Percentiles rank a stretch among this genome's conserved stretches.
Conservation (phyloP, 805 yeast genomes). For the Torulaspora gathmanii region DNA sequence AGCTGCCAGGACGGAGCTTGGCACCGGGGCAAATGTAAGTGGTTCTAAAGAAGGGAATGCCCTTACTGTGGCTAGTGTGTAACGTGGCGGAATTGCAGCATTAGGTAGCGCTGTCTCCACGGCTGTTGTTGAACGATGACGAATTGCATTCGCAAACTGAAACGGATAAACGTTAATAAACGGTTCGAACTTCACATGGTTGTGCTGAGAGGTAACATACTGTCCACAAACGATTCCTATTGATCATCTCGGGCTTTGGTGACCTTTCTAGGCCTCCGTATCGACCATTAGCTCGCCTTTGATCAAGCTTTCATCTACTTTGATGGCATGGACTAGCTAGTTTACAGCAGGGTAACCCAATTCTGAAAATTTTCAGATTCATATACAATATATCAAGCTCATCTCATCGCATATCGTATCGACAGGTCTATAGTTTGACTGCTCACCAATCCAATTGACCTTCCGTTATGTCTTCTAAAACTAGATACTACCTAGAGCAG, state of each 20-base stretch:
- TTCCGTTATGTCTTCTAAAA: conserved; percentile 46
- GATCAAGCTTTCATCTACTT: neutral
- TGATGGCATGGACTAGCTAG: neutral
- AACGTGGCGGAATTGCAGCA: conserved; percentile 53
- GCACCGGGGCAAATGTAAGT: conserved; percentile 66
- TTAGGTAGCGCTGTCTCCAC: conserved; percentile 18
- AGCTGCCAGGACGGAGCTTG: conserved; percentile 59
- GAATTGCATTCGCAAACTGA: conserved; percentile 6
- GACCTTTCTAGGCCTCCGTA: neutral
- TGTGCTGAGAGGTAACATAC: conserved; percentile 4
- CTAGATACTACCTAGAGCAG: conserved; percentile 55
- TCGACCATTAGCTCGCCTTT: neutral
- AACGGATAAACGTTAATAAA: conserved; percentile 4
- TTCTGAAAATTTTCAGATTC: conserved; percentile 14
- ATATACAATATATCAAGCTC: conserved; percentile 7
- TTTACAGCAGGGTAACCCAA: conserved; percentile 5
- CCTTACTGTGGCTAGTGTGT: conserved; percentile 71
- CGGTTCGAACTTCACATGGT: neutral
- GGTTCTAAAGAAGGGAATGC: conserved; percentile 92
- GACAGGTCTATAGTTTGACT: no score
- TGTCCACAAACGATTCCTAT: conserved; percentile 2
- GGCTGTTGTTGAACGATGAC: conserved; percentile 14
- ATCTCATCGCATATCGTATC: conserved; percentile 13
- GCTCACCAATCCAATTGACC: neutral
- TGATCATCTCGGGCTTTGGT: neutral